Base-by-base conservation (phyloP, 176 grass and related monocot species). In the Bromus sterilis region DNA sequence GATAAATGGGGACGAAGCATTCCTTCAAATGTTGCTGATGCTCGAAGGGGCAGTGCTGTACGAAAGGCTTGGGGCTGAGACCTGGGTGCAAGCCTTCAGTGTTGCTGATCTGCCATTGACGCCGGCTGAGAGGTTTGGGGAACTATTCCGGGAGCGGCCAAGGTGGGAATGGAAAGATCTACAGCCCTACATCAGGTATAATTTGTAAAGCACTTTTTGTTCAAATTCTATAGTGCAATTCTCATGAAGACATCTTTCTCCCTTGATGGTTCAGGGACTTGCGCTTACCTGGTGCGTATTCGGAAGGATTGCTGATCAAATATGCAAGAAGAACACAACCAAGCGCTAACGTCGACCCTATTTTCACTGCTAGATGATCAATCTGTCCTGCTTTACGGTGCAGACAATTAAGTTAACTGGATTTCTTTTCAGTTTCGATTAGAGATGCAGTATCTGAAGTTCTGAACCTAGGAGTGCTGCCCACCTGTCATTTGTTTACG, bases 91-190 rank as follows among this genome's bases (percentile, higher is more conserved):
- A 72, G 43, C 78, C 69, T 94, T 98, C 71, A 93, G 95, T 24
- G 88, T 88, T 78, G 77, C 80, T 3, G 71, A 79, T 80, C 82
- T 98, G 41, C 92, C 95, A 81, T 59, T 91, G 75, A 68, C 86
- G 2, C 92, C 92, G 37, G 89, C 89, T 48, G 88, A 86, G 21
- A 89, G 95, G 28, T 98, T 98, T 67, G 84, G 80, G 0, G 57
- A 87, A 48, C 71, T 94, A 23, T 94, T 98, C 53, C 63, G 21
- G 16, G 95, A 93, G 75, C 87, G 82, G 31, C 44, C 80, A 24
- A 98, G 81, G 79, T 98, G 95, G 95, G 88, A 85, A 73, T 89
- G 90, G 84, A 98, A 87, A 60, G 95, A 98, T 37, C 58, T 98
- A 71, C 88, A 98, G 59, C 92, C 92, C 28, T 98, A 91, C 81